Evolutionary conservation across 148 eudicot genomes (phyloP), one percentile per base, ranked within the genome.

Genomic region (Camellia lanceoleosa): DNA sequence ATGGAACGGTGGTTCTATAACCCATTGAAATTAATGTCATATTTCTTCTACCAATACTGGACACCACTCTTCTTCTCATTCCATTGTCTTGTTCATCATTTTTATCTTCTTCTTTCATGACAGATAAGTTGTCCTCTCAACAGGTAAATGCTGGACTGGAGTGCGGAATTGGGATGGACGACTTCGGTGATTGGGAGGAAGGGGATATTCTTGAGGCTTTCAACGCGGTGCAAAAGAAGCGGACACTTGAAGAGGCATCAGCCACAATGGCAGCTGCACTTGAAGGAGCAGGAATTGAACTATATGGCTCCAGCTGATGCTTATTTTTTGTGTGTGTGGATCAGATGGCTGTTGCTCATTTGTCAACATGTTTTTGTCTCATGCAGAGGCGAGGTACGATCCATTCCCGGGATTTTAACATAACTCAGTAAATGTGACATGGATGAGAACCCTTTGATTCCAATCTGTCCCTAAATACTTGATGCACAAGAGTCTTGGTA

Each of bases 231-330:
- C 90, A 92, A 76, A 95, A 93, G 90, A 90, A 85, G 83, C 89
- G 99, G 77, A 95, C 97, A 46, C 95, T 95, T 16, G 99, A 95
- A 80, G 99, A 95, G 85, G 99, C 99, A 76, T 93, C 99, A 0
- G 94, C 97, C 73, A 86, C 90, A 13, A 90, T 96, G 89, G 78
- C 90, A 80, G 93, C 97, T 49, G 97, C 97, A n/a, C 81, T 96
- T 44, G 92, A 89, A 82, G 86, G 85, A 82, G 91, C 87, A 18
- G 91, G 97, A 62, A 83, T 85, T 23, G 76, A 71, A 61, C 84
- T 84, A 30, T 66, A 20, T 13, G 5, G 30, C 14, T 46, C 30
- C 38, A 62, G 12, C 51, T 43, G 42, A 68, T 18, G 19, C 38
- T 30, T 30, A 30, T 30, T 30, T 30, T 30, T 30, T 30, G 38